These are phyloP conservation scores for Auriscalpium vulgare DNA, from an alignment of 768 basidiomycete species.

Conservation along the genomic window DNA sequence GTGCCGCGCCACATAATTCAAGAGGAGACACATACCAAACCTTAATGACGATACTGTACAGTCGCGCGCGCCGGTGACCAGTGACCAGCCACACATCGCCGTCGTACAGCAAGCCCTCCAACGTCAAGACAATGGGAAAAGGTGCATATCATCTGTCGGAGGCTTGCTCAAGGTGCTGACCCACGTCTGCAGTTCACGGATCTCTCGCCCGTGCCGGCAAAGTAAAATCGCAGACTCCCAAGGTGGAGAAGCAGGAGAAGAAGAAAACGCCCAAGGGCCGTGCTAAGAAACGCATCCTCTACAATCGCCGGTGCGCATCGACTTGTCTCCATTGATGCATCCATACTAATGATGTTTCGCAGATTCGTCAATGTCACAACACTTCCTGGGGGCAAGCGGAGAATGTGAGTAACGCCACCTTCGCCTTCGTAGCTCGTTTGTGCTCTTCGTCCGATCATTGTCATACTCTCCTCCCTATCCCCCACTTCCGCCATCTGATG, in stretches of 20 bases:
- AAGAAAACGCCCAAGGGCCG: constrained; percentile 97
- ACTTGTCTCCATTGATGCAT: background rate
- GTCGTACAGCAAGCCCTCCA: constrained; percentile 2
- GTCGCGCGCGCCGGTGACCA: background rate
- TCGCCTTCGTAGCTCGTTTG: background rate
- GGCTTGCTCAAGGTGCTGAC: background rate
- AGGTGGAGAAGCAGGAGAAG: constrained; percentile 98
- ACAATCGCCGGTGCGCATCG: constrained; percentile 78
- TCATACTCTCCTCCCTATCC: constrained; percentile 6
- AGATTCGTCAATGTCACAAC: constrained; percentile 94
- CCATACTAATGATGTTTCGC: background rate
- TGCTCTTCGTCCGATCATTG: background rate
- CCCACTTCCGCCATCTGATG: constrained; percentile 34
- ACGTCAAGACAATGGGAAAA: constrained; percentile 19
- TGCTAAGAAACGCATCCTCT: constrained; percentile 92
- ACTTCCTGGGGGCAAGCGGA: constrained; percentile 86
- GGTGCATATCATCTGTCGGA: constrained; percentile 5
- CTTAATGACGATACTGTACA: background rate
- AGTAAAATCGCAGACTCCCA: constrained; percentile 97
- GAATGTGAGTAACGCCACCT: constrained; percentile 66
- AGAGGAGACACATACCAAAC: background rate
- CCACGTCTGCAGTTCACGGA: constrained; percentile 70
- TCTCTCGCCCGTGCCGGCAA: constrained; percentile 99
- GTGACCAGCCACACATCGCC: background rate
- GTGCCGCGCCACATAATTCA: background rate